Base-by-base conservation (phyloP, 805 yeast genomes). In the Sungouiella thailandica region DNA sequence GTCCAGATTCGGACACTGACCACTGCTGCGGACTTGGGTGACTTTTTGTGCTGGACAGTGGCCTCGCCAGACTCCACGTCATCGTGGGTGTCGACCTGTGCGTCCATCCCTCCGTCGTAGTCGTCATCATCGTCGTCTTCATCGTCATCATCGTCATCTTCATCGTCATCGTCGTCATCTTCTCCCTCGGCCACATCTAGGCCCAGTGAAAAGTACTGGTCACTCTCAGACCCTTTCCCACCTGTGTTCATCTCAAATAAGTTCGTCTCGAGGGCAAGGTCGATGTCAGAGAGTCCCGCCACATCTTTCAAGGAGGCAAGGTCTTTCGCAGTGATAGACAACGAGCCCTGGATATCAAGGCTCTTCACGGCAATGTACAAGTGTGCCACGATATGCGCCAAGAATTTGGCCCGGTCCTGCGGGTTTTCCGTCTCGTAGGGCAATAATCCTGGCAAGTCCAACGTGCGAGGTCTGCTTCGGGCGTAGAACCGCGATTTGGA, bases 1-100 rank as follows among this genome's bases (percentile, higher is more conserved):
- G 96, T 82, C 95, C 96, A 89, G 38, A 82, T 84, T 34, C 80
- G 72, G 6, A 87, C 81, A 28, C 80, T 72, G 5, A 83, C 78
- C 5, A 85, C 80, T 0, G 93, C 76, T 0, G 93, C 83, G 1
- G 86, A 76, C 44, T 73, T 70, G 2, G 83, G 76, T 1, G 80
- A 69, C 7, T 77, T 70, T 43, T 78, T 79, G 39, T 81, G 79
- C 29, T 80, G 80, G 59, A 28, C 66, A 43, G 68, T 62, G 5
- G 59, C 36, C 18, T 56, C 63, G 16, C 52, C 55, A 5, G 52
- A 48, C 4, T 57, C 57, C 31, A 58, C 60, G 14, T 58, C 63
- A 18, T 52, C 62, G 23, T 57, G 65, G 2, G 53, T 65, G 17
- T 52, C 64, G n/a, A 50, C 59, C 3, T 44, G 47, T 7, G 19